Evolutionary conservation across 371 early-diverging fungal genomes (phyloP).

Genomic region (Saksenaea oblongispora): DNA sequence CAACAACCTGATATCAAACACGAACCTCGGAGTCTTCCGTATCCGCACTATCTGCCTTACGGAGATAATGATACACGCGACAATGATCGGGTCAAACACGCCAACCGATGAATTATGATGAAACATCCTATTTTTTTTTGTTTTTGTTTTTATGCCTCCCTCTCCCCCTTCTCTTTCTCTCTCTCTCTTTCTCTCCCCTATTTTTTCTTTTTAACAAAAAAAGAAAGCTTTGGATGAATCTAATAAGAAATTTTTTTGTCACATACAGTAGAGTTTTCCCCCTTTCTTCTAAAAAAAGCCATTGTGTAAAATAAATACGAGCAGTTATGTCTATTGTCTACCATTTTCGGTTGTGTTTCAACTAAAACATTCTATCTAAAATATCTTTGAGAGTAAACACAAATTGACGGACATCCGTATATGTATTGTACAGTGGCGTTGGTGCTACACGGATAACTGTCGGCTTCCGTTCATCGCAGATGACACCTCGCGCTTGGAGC

Average conservation of each 20-base stretch:
- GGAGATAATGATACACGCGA: conserved; percentile 1
- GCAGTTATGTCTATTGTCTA: neutral
- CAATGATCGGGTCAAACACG: neutral
- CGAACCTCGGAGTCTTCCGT: conserved; percentile 1
- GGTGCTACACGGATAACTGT: conserved; percentile 93
- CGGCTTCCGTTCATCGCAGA: conserved; percentile 91
- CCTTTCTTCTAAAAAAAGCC: neutral
- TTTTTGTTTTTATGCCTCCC: neutral
- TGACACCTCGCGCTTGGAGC: conserved; percentile 70
- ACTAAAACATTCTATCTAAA: conserved; percentile 37
- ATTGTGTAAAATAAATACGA: neutral
- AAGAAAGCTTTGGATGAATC: neutral
- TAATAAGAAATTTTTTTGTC: neutral
- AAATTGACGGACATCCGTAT: conserved; percentile 70
- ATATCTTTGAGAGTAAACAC: conserved; percentile 48
- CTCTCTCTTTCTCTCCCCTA: neutral
- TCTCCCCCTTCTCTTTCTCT: neutral
- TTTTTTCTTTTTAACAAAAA: neutral
- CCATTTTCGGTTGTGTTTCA: neutral
- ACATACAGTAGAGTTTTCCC: neutral
- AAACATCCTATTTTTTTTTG: neutral
- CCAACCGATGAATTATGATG: neutral
- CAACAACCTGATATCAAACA: conserved; percentile 1
- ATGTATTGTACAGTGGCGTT: conserved; percentile 87
- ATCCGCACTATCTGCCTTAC: conserved; percentile 1